Evolutionary conservation across 208 protist species (phyloP), one percentile per base, ranked within the genome.

Genomic region (Leishmania turanica): DNA sequence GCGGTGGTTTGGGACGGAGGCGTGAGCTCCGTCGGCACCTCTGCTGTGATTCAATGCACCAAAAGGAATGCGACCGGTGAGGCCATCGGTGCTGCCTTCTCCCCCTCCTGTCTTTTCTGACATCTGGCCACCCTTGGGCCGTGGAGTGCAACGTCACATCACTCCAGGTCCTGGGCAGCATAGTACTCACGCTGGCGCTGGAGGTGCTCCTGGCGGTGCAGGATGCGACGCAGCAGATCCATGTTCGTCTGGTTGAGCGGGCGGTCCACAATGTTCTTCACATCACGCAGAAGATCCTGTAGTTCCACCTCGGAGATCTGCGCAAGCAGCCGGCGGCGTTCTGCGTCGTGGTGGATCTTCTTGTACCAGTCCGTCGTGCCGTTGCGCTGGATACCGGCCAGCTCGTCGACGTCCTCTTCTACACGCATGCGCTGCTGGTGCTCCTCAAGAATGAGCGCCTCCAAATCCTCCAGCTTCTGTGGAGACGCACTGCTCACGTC

Each of bases 161-260:
- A 76, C 71, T 54, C 71, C 47, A 47, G 49, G 17, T 72, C 65
- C 77, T 87, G 68, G 9, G 77, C 69, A 9, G 87, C 85, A 49
- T 84, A 65, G 76, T 86, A 87, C 60, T 87, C 78, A 15, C 90
- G 91, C 69, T 88, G 77, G 47, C 84, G 58, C 82, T 92, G 90
- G 4, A 92, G 80, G 37, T 78, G 64, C 83, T 96, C 88, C 75
- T 96, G 89, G 42, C 86, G 85, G 47, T 84, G 76, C 19, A 96
- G 76, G 62, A 94, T 84, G 72, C 90, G 82, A 21, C 81, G 88
- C 54, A 96, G 84, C 31, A 90, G 80, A 69, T 92, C 92, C 75
- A 96, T 96, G 85, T 96, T 96, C 45, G 89, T 93, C 72, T 96
- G 92, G 77, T 94, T 87, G 31, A 96, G 89, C 37, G 92, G 92